A percentile compares a stretch with the other conserved stretches of the same genome.
These are phyloP conservation scores for Fusarium drepaniforme DNA, from an alignment of 2,329 filamentous ascomycete genomes.

Conservation along the genomic window DNA sequence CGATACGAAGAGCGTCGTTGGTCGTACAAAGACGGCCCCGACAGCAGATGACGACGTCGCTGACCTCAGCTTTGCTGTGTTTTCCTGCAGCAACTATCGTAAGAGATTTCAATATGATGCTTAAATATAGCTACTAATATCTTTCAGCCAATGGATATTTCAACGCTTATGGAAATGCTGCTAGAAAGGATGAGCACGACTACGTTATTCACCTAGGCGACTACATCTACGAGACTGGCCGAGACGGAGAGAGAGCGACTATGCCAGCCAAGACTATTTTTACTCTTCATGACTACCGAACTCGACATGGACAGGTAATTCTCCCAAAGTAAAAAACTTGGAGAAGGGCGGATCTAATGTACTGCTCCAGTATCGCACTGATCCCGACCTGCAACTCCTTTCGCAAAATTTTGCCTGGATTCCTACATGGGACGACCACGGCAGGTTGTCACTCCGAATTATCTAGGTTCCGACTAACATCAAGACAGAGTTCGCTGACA, in stretches of 20 bases:
- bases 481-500: slow-evolving; percentile 66
- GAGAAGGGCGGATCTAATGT: accelerated
- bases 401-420: slow-evolving; percentile 59
- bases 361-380: slow-evolving; percentile 55
- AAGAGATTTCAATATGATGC: accelerated
- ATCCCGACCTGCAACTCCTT: slow-evolving; percentile 56
- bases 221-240: slow-evolving; percentile 71
- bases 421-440: slow-evolving; percentile 53
- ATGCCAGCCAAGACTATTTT: slow-evolving; percentile 19
- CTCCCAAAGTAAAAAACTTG: accelerated
- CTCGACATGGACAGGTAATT: slow-evolving; percentile 45
- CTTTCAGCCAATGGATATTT: slow-evolving; percentile 60
- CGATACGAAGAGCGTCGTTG: slow-evolving; percentile 70
- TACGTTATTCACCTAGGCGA: slow-evolving; percentile 71
- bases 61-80: slow-evolving; percentile 73
- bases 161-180: slow-evolving; percentile 70
- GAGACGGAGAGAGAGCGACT: slow-evolving; percentile 44
- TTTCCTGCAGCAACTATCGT: slow-evolving; percentile 77
- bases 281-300: slow-evolving; percentile 56
- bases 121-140: neutral
- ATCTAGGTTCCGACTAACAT: neutral
- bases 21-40: slow-evolving; percentile 78
- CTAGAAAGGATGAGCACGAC: slow-evolving; percentile 69
- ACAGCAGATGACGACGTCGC: slow-evolving; percentile 65
- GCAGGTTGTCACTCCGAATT: neutral